A percentile compares a stretch with the other conserved stretches of the same genome.
phyloP scores from a whole-genome alignment of 2,329 filamentous ascomycete genomes.

The Colletotrichum truncatum region DNA sequence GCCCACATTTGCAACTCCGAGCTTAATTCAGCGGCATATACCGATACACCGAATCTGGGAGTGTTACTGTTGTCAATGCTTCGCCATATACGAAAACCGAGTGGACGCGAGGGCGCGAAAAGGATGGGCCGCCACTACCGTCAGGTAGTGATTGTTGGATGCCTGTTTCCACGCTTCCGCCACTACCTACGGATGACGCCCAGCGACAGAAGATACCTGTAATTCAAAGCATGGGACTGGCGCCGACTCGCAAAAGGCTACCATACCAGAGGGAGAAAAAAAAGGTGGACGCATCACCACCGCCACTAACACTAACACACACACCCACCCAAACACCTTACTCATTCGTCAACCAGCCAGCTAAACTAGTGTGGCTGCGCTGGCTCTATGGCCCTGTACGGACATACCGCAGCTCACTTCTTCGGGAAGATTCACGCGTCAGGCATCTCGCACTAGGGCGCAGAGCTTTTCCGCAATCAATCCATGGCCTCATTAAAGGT shows the following conservation, averaged over 20 bases:
- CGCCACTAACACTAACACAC: not conserved
- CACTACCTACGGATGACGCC: not conserved
- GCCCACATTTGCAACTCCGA: not conserved
- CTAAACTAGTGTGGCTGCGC: constrained; percentile 5
- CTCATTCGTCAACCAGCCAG: not conserved
- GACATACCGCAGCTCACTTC: not conserved
- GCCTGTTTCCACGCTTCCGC: not conserved
- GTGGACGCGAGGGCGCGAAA: not conserved
- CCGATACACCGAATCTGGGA: not conserved
- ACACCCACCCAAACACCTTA: not conserved
- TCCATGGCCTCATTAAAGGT: constrained; percentile 1
- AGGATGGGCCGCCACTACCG: not conserved
- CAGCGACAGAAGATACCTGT: no score
- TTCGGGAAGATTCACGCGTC: not conserved
- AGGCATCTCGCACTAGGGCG: not conserved
- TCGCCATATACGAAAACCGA: not conserved
- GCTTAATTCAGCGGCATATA: not conserved
- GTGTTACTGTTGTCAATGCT: not conserved
- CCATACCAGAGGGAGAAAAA: not conserved
- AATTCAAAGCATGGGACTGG: not conserved
- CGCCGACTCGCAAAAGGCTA: no score
- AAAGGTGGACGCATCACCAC: not conserved
- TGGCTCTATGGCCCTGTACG: not conserved
- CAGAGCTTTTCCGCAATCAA: not conserved
- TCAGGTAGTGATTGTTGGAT: not conserved